phyloP scores from a whole-genome alignment of 148 eudicot genomes.

The Rhododendron kiyosumense region DNA sequence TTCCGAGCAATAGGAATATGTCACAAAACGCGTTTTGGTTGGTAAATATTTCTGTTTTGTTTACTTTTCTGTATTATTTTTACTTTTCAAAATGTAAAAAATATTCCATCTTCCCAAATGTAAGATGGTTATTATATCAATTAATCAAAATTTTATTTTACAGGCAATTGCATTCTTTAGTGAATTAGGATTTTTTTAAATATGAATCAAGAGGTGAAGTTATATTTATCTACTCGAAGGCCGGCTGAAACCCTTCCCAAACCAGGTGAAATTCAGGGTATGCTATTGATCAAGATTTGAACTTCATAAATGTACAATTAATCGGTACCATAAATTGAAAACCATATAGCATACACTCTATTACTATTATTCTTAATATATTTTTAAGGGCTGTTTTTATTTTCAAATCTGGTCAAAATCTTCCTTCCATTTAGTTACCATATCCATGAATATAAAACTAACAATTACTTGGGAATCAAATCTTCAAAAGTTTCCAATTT shows the following conservation, averaged over 20 bases:
- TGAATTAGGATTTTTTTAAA: background rate
- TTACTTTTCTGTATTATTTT: background rate
- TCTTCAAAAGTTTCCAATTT: slow-evolving; percentile 1
- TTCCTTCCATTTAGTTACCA: background rate
- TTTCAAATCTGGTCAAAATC: background rate
- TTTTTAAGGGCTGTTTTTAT: background rate
- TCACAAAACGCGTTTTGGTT: background rate
- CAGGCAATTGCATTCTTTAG: background rate
- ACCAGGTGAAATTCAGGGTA: background rate
- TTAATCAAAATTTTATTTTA: background rate
- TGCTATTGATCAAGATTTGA: background rate
- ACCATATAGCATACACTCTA: background rate
- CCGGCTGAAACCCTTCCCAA: background rate
- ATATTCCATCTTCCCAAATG: background rate
- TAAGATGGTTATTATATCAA: background rate
- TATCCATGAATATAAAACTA: background rate
- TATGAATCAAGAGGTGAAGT: background rate
- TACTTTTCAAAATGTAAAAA: background rate
- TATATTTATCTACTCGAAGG: background rate
- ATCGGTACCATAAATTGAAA: background rate
- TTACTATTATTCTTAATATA: background rate
- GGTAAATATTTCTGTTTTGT: background rate
- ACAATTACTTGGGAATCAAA: background rate
- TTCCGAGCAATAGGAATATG: background rate
- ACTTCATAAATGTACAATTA: background rate